Evolutionary conservation across 75 land plant species (phyloP), one percentile per base, ranked within the genome.

Genomic region (Sequoia sempervirens): DNA sequence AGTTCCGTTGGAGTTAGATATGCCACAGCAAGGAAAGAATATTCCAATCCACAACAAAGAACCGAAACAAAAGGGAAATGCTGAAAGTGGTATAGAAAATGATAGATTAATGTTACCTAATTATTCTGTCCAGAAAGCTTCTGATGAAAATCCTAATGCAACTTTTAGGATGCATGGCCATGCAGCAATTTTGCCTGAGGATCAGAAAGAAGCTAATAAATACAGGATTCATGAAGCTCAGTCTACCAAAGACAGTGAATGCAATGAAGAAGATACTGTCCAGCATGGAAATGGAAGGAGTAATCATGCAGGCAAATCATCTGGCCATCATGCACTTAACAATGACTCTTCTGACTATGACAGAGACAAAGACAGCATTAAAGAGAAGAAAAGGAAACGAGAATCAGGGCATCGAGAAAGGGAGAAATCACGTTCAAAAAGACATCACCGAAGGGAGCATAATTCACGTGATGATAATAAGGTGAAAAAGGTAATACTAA

Each of bases 1-100:
- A 86, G 96, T 98, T 78, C 99, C 99, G 28, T 87, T 85, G 58
- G 91, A 88, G 46, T 80, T 52, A 80, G 58, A 80, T 32, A 30
- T 2, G 54, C 28, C 82, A 53, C 61, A 80, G 26, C 32, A 52
- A 53, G 61, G 61, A 32, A 50, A 50, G 30, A 28, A 80, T 36
- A 11, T 13, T 34, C 37, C 37, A 80, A 23, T 52, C 30, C 28
- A 46, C 4, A 26, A n/a, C 37, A 80, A 80, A 28, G 81, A 80
- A 47, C 46, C 81, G 4, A 47, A 80, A 36, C 45, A 17, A 10
- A 32, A 28, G 23, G 38, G 18, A 15, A 46, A 15, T 43, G 34
- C 37, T 53, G 58, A 80, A 28, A 53, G 20, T 80, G 23, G 37
- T 15, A 32, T 13, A 80, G 82, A 50, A 32, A 80, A 36, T 50